Evolutionary conservation across 148 eudicot genomes (phyloP).

Genomic region (Rhododendron molle): DNA sequence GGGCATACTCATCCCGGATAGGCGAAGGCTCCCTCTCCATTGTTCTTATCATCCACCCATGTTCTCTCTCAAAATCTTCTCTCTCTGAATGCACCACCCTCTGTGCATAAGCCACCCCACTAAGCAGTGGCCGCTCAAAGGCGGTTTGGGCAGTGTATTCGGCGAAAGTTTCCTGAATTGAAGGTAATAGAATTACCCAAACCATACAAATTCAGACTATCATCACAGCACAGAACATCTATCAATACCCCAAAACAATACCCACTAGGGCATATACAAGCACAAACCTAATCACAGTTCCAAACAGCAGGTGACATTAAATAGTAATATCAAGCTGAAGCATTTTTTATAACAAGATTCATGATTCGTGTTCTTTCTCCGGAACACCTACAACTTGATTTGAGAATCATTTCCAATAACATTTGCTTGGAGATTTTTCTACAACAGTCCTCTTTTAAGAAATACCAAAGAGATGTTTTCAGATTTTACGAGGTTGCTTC

Average conservation of each 20-base stretch:
- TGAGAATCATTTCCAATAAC: not conserved
- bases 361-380: not conserved
- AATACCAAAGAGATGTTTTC: not conserved
- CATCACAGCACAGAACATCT: not conserved
- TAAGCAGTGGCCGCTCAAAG: slow-evolving; percentile 64
- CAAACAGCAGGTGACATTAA: not conserved
- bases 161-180: slow-evolving; percentile 63
- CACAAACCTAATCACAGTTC: not conserved
- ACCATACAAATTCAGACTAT: not conserved
- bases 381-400: not conserved
- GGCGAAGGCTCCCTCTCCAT: slow-evolving; percentile 69
- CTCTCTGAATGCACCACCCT: slow-evolving; percentile 51
- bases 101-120: slow-evolving; percentile 73
- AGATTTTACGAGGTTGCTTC: not conserved
- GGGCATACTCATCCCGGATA: slow-evolving; percentile 57
- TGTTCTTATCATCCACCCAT: slow-evolving; percentile 58
- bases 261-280: not conserved
- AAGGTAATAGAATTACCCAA: not conserved
- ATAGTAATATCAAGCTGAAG: not conserved
- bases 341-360: not conserved
- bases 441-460: not conserved
- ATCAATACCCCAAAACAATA: not conserved
- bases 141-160: slow-evolving; percentile 66
- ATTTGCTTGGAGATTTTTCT: not conserved
- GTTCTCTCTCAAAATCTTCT: slow-evolving; percentile 56